Base-by-base conservation (phyloP, 352 stramenopile species). In the Peronospora farinosa region DNA sequence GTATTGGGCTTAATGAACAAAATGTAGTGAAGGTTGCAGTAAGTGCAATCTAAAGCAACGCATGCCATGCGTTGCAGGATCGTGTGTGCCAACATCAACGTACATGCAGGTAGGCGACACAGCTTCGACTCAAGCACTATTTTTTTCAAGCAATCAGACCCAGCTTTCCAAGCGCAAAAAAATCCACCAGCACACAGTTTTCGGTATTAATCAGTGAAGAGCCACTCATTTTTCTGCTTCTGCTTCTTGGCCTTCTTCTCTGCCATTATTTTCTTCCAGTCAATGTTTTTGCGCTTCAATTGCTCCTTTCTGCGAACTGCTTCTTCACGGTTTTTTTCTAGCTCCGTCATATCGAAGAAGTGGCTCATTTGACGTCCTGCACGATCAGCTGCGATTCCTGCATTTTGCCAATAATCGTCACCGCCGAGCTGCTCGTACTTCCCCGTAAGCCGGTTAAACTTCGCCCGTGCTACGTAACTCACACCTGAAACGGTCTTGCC, bases 231-330 rank as follows among this genome's bases (percentile, higher is more conserved):
- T 57, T 74, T 81, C 47, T 85, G 72, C 62, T 91, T 90, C 21
- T 78, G 67, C 45, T 91, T 90, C 55, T 88, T 88, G 15, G 78
- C 73, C 54, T 95, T 95, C 62, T 95, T 95, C 54, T 90, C 78
- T 1, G 73, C 74, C 10, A 74, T 60, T 38, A 91, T 67, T 63
- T 92, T 93, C 45, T 87, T 90, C 84, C 84, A 95, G 62, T 95
- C 74, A 47, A 92, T 82, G 51, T 90, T 77, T 37, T 83, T 86
- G 47, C 76, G 84, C 64, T 92, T 90, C 40, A 93, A 74, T 44
- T 85, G 66, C 50, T 92, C 76, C 47, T 90, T 86, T 21, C 84
- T 77, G 25, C 67, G 65, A 46, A 75, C 69, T 31, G 84, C 81
- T 37, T 93, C 77, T 42, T 80, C 74, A 19, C 84, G 79, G 49